Base-by-base conservation (phyloP, 1,139 yeast species). In the Candida neerlandica region DNA sequence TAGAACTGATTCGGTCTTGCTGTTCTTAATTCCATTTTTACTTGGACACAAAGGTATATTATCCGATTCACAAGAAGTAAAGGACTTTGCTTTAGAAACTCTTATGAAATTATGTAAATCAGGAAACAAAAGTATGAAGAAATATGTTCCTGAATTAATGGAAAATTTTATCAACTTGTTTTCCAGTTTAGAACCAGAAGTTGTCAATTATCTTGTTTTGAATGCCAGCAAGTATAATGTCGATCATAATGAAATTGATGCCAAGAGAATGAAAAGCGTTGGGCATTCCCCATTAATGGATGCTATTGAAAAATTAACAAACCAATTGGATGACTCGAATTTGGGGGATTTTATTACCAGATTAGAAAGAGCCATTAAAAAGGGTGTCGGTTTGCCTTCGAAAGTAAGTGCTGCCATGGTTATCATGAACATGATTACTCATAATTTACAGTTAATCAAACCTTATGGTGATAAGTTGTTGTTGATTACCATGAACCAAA, bases 141-240 rank as follows among this genome's bases (percentile, higher is more conserved):
- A 88, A 1, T 89, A 84, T 64, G 81, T 89, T 37, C 87, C 96
- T 0, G 73, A 73, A 2, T 74, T 94, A 46, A 73, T 90, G 16
- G 86, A 83, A 44, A 89, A 89, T 49, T 77, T 94, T 58, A 73
- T 89, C 15, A 69, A 78, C 7, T 69, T 90, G 55, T 84, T 94
- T 83, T 89, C 97, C 0, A 86, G 96, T 0, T 72, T 94, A 45
- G 99, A 94, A 60, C 98, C 98, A 0, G 97, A 92, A 62, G 84
- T 89, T 2, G 81, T 90, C 57, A 92, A 94, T 62, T 94, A 91
- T 59, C 70, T 94, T 53, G 84, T 95, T 0, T 74, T 94, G 55
- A 92, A 94, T 69, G 97, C 98, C 0, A 92, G 85, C 53, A 94
- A 91, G 64, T 90, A 86, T 62, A 90, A 91, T 45, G 66, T 91